Conservation (phyloP, 768 basidiomycete species). For the Leccinum aurantiacum region DNA sequence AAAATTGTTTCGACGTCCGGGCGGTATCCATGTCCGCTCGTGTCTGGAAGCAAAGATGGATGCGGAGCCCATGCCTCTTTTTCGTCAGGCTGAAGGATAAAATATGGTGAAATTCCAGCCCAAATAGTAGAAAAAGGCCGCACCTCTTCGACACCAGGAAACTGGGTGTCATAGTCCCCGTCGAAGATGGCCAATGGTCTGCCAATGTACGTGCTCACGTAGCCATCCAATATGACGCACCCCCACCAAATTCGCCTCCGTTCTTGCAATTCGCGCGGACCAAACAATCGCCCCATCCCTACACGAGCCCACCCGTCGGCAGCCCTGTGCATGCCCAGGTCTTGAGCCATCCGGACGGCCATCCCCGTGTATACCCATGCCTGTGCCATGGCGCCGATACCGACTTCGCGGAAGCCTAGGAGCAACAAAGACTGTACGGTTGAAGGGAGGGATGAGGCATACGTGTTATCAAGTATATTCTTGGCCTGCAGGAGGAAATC, state of each 20-base stretch:
- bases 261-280: slow-evolving; percentile 61
- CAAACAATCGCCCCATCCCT: slow-evolving; percentile 59
- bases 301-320: slow-evolving; percentile 76
- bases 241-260: slow-evolving; percentile 76
- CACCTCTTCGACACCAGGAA: slow-evolving; percentile 64
- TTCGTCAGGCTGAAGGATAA: slow-evolving; percentile 56
- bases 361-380: slow-evolving; percentile 86
- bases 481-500: slow-evolving; percentile 69
- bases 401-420: slow-evolving; percentile 82
- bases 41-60: slow-evolving; percentile 33
- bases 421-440: slow-evolving; percentile 81
- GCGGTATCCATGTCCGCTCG: slow-evolving; percentile 32
- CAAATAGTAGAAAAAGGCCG: neutral
- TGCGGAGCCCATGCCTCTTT: slow-evolving; percentile 53
- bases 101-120: slow-evolving; percentile 9
- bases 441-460: slow-evolving; percentile 68
- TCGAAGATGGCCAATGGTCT: slow-evolving; percentile 75
- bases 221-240: slow-evolving; percentile 77
- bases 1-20: slow-evolving; percentile 12
- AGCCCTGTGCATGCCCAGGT: slow-evolving; percentile 78
- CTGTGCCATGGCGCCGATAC: slow-evolving; percentile 86
- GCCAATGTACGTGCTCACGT: slow-evolving; percentile 77
- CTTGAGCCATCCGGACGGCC: slow-evolving; percentile 92
- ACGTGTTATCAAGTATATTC: slow-evolving; percentile 59
- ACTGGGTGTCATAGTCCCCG: slow-evolving; percentile 69